Evolutionary conservation across 108 stramenopile genomes (phyloP).

Genomic region (Schizochytrium sp.): DNA sequence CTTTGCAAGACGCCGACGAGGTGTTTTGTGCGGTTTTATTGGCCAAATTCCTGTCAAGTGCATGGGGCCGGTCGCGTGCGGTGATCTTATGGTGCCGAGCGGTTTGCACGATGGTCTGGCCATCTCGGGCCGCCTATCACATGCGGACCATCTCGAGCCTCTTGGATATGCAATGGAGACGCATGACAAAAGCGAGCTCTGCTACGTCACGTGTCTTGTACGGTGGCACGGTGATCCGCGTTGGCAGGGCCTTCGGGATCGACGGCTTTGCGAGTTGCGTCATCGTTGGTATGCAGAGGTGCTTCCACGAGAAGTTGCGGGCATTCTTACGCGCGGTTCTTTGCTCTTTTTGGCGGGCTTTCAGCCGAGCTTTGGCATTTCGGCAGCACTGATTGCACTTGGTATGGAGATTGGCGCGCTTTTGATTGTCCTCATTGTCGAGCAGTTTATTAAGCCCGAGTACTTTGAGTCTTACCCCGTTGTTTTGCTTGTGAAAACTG

Average conservation of each 20-base stretch:
- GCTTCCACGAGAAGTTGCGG: background rate
- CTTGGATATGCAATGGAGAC: background rate
- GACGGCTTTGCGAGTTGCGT: background rate
- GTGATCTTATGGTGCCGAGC: background rate
- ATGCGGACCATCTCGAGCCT: background rate
- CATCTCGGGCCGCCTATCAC: background rate
- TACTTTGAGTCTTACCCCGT: background rate
- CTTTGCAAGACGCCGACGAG: background rate
- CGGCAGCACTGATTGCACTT: background rate
- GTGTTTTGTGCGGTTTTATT: background rate
- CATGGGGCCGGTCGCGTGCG: background rate
- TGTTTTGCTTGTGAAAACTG: background rate
- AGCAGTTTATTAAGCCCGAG: background rate
- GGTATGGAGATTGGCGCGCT: background rate
- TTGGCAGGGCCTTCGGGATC: background rate
- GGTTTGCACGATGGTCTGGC: background rate
- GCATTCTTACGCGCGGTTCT: background rate
- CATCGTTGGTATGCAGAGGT: background rate
- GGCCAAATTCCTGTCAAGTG: background rate
- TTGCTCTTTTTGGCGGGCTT: background rate
- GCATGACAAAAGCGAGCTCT: background rate
- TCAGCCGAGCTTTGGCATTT: background rate
- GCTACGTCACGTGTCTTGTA: background rate
- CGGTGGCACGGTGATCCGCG: background rate
- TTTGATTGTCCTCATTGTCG: background rate